Conservation (phyloP, 495 filamentous ascomycete species). For the Lasiosphaeria ovina region DNA sequence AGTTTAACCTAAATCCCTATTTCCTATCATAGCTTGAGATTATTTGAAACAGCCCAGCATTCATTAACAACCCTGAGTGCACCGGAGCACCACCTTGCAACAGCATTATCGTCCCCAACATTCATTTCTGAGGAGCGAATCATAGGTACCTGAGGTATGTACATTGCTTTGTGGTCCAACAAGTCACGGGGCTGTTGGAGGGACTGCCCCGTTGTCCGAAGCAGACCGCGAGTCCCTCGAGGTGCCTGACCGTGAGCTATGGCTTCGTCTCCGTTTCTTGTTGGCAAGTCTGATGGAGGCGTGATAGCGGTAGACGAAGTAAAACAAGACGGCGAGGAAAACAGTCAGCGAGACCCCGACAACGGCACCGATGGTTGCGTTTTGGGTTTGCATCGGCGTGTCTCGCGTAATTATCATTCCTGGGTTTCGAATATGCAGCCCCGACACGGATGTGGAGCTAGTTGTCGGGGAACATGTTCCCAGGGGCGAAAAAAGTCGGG, state of each 20-base stretch:
- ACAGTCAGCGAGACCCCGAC: conserved; percentile 35
- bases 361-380: conserved; percentile 35
- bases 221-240: conserved; percentile 28
- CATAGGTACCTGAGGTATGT: background rate
- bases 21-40: too few relatives aligned
- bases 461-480: background rate
- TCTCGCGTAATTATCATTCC: background rate
- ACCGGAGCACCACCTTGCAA: too few relatives aligned
- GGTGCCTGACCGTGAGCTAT: conserved; percentile 22
- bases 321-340: conserved; percentile 29
- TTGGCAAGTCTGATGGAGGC: conserved; percentile 29
- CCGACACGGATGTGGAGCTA: background rate
- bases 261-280: conserved; percentile 10
- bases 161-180: background rate
- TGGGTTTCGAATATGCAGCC: background rate
- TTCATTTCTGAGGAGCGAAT: too few relatives aligned
- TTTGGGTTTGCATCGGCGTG: conserved; percentile 21
- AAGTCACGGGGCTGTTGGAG: background rate
- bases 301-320: conserved; percentile 32
- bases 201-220: conserved; percentile 5
- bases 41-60: too few relatives aligned
- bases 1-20: too few relatives aligned
- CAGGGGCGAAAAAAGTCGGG: too few relatives aligned
- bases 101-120: too few relatives aligned
- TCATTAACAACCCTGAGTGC: too few relatives aligned